Conservation (phyloP, 805 yeast genomes). For the Myxozyma geophila region DNA sequence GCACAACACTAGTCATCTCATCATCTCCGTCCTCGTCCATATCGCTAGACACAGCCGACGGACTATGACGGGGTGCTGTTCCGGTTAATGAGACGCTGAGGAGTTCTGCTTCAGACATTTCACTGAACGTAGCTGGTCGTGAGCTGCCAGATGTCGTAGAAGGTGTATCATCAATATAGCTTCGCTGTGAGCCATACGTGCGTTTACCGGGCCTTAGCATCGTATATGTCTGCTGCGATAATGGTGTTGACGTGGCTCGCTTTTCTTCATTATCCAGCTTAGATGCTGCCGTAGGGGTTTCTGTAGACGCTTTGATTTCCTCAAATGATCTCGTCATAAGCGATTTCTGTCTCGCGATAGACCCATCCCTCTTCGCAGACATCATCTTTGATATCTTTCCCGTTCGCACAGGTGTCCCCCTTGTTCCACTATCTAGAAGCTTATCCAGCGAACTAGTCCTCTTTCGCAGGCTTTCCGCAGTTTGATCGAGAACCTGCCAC, state of each 20-base stretch:
- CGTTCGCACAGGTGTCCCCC: background rate
- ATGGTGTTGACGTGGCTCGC: background rate
- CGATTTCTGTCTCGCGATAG: background rate
- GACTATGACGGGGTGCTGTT: background rate
- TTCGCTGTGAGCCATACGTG: conserved; percentile 32
- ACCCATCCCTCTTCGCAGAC: conserved; percentile 12
- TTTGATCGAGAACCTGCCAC: conserved; percentile 20
- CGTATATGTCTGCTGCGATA: background rate
- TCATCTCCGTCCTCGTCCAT: conserved; percentile 12
- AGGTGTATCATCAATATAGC: conserved; percentile 26
- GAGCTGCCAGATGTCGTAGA: background rate
- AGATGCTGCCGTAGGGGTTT: background rate
- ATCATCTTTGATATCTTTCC: conserved; percentile 10
- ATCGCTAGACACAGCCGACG: background rate
- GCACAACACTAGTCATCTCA: background rate
- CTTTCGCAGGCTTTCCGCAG: background rate
- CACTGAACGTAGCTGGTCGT: conserved; percentile 12
- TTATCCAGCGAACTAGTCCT: background rate
- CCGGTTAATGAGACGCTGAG: conserved; percentile 3
- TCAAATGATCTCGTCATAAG: background rate
- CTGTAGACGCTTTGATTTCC: background rate
- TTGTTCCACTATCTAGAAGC: background rate
- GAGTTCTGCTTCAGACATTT: conserved; percentile 21
- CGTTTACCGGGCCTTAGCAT: conserved; percentile 11
- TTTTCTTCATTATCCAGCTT: background rate